Percentiles rank a stretch among this genome's conserved stretches.
phyloP scores from a whole-genome alignment of 257 asterid genomes.

The Prunella vulgaris region DNA sequence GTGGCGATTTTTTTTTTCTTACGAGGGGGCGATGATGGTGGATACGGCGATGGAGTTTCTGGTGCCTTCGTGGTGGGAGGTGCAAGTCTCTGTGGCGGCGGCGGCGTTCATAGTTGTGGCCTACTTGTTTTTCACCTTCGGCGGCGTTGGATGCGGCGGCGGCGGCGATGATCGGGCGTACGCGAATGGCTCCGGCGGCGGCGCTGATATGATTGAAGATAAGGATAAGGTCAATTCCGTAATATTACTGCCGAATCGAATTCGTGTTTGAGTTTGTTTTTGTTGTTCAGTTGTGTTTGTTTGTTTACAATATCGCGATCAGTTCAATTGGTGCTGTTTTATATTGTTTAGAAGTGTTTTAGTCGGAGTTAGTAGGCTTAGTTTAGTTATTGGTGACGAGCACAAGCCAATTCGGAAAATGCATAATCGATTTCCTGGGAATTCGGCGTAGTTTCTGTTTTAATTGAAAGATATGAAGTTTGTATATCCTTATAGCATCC shows the following conservation, averaged over 20 bases:
- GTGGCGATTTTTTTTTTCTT: background rate
- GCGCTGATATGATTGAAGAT: conserved; percentile 36
- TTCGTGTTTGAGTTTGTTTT: conserved; percentile 2
- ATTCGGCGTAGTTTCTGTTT: conserved; percentile 5
- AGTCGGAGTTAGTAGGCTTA: conserved; percentile 13
- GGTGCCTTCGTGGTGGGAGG: conserved; percentile 91
- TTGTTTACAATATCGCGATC: conserved; percentile 20
- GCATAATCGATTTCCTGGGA: background rate
- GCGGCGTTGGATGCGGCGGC: conserved; percentile 42
- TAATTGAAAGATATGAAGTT: conserved; percentile 9
- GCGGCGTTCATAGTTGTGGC: conserved; percentile 57
- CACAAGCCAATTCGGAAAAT: conserved; percentile 4
- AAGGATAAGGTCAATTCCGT: conserved; percentile 44
- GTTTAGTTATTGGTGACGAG: conserved; percentile 1
- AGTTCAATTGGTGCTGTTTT: conserved; percentile 10
- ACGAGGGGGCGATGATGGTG: conserved; percentile 23
- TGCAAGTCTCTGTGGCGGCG: conserved; percentile 66
- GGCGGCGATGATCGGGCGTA: conserved; percentile 44
- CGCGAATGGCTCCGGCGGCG: conserved; percentile 23
- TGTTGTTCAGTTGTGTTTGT: background rate
- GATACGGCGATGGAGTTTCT: conserved; percentile 53
- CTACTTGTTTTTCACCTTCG: conserved; percentile 61
- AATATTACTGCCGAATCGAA: conserved; percentile 16
- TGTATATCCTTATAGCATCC: background rate
- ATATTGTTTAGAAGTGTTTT: background rate